Evolutionary conservation across 768 basidiomycete genomes (phyloP).

Genomic region (Boletus rubropictus): DNA sequence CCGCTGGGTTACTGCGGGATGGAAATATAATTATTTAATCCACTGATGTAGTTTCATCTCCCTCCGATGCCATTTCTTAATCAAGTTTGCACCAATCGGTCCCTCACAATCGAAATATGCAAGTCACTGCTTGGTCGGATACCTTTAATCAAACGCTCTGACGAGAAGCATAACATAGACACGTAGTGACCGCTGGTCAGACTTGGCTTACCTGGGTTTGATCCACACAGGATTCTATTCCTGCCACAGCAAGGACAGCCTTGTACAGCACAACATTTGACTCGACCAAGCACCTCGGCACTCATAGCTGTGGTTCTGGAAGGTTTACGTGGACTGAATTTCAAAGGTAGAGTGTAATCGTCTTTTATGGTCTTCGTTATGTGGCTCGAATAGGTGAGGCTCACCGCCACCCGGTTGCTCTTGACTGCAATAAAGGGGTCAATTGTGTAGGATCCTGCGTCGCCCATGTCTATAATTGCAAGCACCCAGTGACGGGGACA

Average conservation of each 20-base stretch:
- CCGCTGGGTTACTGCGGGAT: not conserved
- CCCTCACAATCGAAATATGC: not conserved
- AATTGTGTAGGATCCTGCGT: not conserved
- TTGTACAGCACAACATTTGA: constrained; percentile 14
- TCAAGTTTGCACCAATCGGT: not conserved
- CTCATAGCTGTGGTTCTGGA: not conserved
- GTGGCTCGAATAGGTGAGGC: not conserved
- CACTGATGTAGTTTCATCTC: not conserved
- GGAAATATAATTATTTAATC: not conserved
- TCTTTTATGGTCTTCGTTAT: constrained; percentile 5
- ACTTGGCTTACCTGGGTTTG: not conserved
- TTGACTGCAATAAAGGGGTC: not conserved
- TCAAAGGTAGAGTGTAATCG: not conserved
- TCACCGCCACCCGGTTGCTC: not conserved
- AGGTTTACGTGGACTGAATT: not conserved
- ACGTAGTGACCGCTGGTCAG: not conserved
- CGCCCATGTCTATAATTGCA: not conserved
- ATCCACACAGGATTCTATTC: constrained; percentile 12
- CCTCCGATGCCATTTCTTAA: not conserved
- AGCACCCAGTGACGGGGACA: not conserved
- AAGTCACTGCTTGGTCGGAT: not conserved
- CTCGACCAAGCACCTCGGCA: not conserved
- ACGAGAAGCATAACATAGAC: no score
- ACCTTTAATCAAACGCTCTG: not conserved
- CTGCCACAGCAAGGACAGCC: constrained; percentile 16